These are phyloP conservation scores for Bocquillonia castaneifolia DNA, from an alignment of 441 rosid genomes.

Conservation along the genomic window DNA sequence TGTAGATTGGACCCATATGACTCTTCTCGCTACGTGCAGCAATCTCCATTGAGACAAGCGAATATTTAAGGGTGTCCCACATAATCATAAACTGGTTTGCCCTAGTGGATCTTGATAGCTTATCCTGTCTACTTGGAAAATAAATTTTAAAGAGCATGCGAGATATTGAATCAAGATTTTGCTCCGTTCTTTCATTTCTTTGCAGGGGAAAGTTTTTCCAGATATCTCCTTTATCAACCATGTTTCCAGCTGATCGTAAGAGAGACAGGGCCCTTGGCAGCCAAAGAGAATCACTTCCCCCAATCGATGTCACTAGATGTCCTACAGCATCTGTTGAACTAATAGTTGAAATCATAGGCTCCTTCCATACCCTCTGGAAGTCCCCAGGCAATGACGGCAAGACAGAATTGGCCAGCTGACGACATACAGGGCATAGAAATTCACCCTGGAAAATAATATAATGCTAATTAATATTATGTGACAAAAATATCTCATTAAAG, in stretches of 20 bases:
- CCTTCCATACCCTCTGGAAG: constrained; percentile 47
- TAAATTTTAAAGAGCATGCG: constrained; percentile 54
- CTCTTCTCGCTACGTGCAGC: constrained; percentile 61
- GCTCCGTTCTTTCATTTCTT: constrained; percentile 39
- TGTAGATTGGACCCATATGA: constrained; percentile 44
- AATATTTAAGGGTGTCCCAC: constrained; percentile 94
- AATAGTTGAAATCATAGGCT: constrained; percentile 37
- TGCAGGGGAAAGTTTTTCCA: constrained; percentile 43
- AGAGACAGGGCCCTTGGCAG: constrained; percentile 63
- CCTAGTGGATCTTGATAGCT: constrained; percentile 38
- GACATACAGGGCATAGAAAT: constrained; percentile 97
- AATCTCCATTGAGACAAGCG: constrained; percentile 81
- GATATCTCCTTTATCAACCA: constrained; percentile 46
- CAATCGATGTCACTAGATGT: constrained; percentile 28
- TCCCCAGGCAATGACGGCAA: constrained; percentile 62
- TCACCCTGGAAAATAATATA: constrained; percentile 76
- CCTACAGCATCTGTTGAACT: constrained; percentile 22
- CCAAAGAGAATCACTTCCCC: constrained; percentile 35
- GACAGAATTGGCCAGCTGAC: constrained; percentile 79
- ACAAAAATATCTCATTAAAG: constrained; percentile 12
- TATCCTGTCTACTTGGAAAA: constrained; percentile 44
- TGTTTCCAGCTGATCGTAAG: constrained; percentile 53
- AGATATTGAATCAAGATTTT: constrained; percentile 51
- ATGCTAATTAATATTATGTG: constrained; percentile 4
- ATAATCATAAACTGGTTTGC: constrained; percentile 53